Evolutionary conservation across 345 rosid genomes (phyloP).

Genomic region (Melaleuca alternifolia): DNA sequence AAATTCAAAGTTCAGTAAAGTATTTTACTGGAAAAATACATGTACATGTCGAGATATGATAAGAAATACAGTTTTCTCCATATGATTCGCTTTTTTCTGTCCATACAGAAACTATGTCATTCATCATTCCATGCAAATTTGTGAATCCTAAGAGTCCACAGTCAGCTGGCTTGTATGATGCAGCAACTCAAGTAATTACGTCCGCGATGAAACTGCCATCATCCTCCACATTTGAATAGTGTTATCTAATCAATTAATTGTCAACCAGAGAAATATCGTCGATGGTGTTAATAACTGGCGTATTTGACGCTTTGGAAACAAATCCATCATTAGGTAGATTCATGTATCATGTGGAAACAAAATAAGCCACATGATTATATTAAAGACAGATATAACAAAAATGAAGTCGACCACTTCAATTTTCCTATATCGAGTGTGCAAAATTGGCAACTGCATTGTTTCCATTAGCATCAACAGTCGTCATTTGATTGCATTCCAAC

Average conservation of each 20-base stretch:
- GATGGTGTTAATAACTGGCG: not conserved
- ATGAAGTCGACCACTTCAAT: not conserved
- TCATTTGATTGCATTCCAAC: not conserved
- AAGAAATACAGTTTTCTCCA: not conserved
- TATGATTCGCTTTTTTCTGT: not conserved
- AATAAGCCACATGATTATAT: not conserved
- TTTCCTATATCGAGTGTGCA: not conserved
- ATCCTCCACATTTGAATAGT: not conserved
- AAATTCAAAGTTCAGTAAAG: not conserved
- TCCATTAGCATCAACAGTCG: not conserved
- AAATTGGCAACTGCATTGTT: not conserved
- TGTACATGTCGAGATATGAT: not conserved
- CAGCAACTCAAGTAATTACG: not conserved
- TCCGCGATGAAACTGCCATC: not conserved
- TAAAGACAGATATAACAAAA: not conserved
- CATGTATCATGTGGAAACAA: not conserved
- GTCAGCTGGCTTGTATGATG: not conserved
- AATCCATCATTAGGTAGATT: not conserved
- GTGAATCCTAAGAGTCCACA: not conserved
- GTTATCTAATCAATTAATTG: not conserved
- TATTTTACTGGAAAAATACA: not conserved
- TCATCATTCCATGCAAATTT: no score
- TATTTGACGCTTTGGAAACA: not conserved
- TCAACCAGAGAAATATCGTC: not conserved
- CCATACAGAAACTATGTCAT: not conserved